Conservation (phyloP, 208 protist genomes). For the Phytomonas sp. region DNA sequence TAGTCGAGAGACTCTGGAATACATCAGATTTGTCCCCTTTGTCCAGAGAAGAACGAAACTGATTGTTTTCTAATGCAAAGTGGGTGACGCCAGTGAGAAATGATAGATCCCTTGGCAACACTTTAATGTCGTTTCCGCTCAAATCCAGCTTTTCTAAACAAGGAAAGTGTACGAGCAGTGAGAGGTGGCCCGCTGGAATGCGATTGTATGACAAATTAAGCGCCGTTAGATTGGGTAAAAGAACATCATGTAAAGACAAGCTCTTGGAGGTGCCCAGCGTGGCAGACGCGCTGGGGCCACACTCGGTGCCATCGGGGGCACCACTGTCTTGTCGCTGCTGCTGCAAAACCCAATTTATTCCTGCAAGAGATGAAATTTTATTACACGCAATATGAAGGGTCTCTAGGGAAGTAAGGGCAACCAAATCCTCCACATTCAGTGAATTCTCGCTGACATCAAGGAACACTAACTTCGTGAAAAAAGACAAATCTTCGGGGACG, state of each 20-base stretch:
- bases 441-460: conserved; percentile 83
- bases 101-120: conserved; percentile 62
- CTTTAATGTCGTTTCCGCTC: conserved; percentile 67
- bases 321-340: background rate
- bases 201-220: conserved; percentile 85
- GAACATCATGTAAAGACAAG: background rate
- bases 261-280: conserved; percentile 8
- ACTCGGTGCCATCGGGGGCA: conserved; percentile 16
- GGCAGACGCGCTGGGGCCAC: conserved; percentile 13
- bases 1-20: conserved; percentile 66
- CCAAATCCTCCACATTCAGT: conserved; percentile 51
- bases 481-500: conserved; percentile 62
- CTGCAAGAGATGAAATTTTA: conserved; percentile 37
- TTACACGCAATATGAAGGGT: conserved; percentile 79
- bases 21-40: conserved; percentile 16
- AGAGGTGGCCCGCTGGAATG: conserved; percentile 46
- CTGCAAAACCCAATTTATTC: background rate
- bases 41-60: conserved; percentile 18
- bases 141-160: conserved; percentile 73
- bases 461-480: conserved; percentile 56
- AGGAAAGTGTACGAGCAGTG: conserved; percentile 49
- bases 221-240: conserved; percentile 39
- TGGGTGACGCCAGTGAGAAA: conserved; percentile 67
- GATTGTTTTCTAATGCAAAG: conserved; percentile 75
- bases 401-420: conserved; percentile 49